Percentiles rank a stretch among this genome's conserved stretches.
phyloP scores from a whole-genome alignment of 2,329 filamentous ascomycete species.

The Xylariaceae sp. region DNA sequence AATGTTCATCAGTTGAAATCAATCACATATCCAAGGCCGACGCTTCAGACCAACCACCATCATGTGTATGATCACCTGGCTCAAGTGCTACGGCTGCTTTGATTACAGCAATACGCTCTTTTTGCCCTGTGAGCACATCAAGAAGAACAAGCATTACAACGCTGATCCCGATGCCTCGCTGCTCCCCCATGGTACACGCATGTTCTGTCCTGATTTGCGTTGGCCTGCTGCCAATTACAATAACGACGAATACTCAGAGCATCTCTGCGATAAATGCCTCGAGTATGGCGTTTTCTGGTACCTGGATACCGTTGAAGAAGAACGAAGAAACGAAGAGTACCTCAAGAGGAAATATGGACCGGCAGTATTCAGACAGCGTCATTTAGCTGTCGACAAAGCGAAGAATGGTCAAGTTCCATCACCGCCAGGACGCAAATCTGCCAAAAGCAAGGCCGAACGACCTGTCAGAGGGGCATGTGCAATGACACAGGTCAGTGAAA shows the following conservation, averaged over 20 bases:
- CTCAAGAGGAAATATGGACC: not conserved
- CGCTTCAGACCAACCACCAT: not conserved
- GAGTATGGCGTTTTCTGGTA: not conserved
- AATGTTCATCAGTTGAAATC: too few species aligned
- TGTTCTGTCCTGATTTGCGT: conserved; percentile 9
- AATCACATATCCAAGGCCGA: too few species aligned
- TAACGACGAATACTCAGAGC: not conserved
- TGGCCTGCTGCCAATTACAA: conserved; percentile 10
- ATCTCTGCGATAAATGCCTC: conserved; percentile 14
- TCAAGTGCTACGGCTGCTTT: conserved; percentile 7
- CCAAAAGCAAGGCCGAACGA: too few species aligned
- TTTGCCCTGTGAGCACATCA: conserved; percentile 3
- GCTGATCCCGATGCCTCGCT: not conserved
- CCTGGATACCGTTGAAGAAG: not conserved
- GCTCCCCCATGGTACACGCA: not conserved
- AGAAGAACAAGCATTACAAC: not conserved
- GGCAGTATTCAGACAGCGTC: not conserved
- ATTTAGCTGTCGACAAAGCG: too few species aligned
- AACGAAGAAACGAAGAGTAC: not conserved
- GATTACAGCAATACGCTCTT: conserved; percentile 3
- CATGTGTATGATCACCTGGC: conserved; percentile 7
- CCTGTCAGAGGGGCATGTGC: too few species aligned
- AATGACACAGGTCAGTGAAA: too few species aligned
- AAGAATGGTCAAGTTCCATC: too few species aligned
- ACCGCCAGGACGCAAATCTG: too few species aligned